Evolutionary conservation across 768 basidiomycete genomes (phyloP).

Genomic region (Favolaschia claudopus): DNA sequence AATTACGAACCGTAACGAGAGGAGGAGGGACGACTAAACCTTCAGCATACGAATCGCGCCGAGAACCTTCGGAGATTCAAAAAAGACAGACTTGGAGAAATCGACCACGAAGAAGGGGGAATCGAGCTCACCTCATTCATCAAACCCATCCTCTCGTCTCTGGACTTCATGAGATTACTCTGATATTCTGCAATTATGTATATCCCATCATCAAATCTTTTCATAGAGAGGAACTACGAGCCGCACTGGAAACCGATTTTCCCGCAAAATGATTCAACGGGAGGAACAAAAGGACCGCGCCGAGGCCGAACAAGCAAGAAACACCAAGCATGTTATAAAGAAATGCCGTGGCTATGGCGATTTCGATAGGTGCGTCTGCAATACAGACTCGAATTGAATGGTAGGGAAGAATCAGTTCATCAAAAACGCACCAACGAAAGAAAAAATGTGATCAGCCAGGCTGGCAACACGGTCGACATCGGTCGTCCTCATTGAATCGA

Average conservation of each 20-base stretch:
- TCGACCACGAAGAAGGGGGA: constrained; percentile 28
- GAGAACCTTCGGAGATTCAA: constrained; percentile 74
- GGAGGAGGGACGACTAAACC: constrained; percentile 38
- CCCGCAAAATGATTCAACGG: constrained; percentile 88
- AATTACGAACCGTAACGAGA: constrained; percentile 44
- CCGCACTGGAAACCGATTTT: constrained; percentile 66
- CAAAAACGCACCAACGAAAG: constrained; percentile 65
- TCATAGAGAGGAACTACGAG: background rate
- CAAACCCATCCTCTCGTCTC: constrained; percentile 74
- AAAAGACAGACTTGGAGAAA: background rate
- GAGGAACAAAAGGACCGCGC: constrained; percentile 69
- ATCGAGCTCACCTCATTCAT: constrained; percentile 80
- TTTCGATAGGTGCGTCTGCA: constrained; percentile 78
- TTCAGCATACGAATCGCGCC: constrained; percentile 93
- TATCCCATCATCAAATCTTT: background rate
- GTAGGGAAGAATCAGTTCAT: no score
- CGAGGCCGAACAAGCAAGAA: constrained; percentile 82
- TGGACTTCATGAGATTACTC: constrained; percentile 81
- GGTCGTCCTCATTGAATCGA: constrained; percentile 61
- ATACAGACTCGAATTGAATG: background rate
- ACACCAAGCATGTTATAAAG: constrained; percentile 79
- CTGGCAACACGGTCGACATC: constrained; percentile 91
- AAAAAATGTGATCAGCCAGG: constrained; percentile 77
- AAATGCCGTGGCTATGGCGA: constrained; percentile 75
- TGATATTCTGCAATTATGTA: constrained; percentile 55